Conservation (phyloP, 192 early-diverging fungal species). For the Coemansia sp. region DNA sequence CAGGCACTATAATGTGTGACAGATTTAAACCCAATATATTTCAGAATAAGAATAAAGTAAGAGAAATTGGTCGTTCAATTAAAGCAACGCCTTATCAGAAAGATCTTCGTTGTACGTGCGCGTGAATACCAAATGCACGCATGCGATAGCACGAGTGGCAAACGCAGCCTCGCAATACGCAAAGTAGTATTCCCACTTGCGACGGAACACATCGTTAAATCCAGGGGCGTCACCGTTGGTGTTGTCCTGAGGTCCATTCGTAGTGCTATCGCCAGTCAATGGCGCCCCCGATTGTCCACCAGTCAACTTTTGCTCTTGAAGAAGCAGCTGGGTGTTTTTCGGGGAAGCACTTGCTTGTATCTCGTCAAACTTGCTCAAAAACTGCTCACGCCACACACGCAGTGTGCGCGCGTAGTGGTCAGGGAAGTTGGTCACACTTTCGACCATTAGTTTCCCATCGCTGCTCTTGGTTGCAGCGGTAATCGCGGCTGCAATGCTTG, state of each 20-base stretch:
- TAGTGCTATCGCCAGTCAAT: not conserved
- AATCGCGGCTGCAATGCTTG: conserved; percentile 59
- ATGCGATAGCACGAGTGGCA: conserved; percentile 57
- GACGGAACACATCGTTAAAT: conserved; percentile 58
- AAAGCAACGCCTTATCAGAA: not conserved
- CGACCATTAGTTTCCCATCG: conserved; percentile 57
- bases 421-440: conserved; percentile 62
- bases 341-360: conserved; percentile 19
- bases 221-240: not conserved
- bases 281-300: not conserved
- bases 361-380: conserved; percentile 57
- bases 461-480: conserved; percentile 56
- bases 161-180: conserved; percentile 75
- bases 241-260: not conserved
- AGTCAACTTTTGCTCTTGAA: conserved; percentile 9
- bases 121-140: conserved; percentile 49
- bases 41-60: not conserved
- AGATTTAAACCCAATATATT: too few relatives aligned
- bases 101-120: conserved; percentile 28
- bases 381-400: conserved; percentile 65
- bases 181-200: conserved; percentile 76
- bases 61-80: not conserved
- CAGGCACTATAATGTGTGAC: too few relatives aligned
- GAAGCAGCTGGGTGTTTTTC: conserved; percentile 22
- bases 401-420: conserved; percentile 70